These are phyloP conservation scores for Plasmodium sp. DNA, from an alignment of 169 alveolate genomes.

Conservation along the genomic window DNA sequence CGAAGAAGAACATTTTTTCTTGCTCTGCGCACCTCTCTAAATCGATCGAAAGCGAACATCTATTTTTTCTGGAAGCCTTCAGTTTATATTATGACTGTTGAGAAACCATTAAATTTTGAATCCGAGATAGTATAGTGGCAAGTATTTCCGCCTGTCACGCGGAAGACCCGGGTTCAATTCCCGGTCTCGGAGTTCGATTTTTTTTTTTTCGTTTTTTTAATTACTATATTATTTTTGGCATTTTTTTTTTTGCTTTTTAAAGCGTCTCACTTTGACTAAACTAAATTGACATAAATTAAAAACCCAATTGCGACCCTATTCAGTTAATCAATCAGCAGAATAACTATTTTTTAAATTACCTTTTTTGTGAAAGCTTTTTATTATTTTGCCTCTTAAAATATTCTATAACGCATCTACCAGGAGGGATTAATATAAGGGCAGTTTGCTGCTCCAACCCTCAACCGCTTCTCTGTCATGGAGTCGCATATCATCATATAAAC, in stretches of 20 bases:
- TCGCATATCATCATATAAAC: neutral
- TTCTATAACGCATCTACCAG: neutral
- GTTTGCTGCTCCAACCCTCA: neutral
- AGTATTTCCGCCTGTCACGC: constrained; percentile 93
- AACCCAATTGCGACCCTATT: neutral
- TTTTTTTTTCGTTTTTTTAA: neutral
- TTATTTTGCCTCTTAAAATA: neutral
- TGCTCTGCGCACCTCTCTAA: neutral
- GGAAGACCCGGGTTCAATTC: constrained; percentile 93
- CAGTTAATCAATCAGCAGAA: neutral
- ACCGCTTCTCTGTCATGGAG: neutral
- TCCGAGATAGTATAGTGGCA: constrained; percentile 90
- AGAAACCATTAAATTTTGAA: neutral
- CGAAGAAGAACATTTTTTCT: neutral
- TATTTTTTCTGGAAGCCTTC: neutral
- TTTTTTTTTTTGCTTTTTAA: neutral
- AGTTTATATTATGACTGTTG: neutral
- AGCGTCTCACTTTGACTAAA: neutral
- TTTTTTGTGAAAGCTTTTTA: neutral
- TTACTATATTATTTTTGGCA: neutral
- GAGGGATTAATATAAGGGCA: neutral
- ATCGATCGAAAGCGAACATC: too few species aligned
- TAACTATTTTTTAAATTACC: neutral
- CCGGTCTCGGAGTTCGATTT: constrained; percentile 86
- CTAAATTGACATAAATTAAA: neutral